Evolutionary conservation across 345 rosid genomes (phyloP).

Genomic region (Euclidium syriacum): DNA sequence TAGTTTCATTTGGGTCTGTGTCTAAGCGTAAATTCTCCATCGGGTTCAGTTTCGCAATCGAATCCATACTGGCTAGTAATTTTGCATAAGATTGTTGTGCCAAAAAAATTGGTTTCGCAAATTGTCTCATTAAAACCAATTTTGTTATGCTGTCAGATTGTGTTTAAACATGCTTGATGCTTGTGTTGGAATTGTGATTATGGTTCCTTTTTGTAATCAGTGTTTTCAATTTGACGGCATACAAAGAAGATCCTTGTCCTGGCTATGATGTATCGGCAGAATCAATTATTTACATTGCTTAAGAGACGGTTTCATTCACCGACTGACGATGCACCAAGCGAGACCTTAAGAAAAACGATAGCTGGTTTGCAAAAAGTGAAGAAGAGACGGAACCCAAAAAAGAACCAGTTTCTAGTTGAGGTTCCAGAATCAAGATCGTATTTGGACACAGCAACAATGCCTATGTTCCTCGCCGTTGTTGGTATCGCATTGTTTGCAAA

Average conservation of each 20-base stretch:
- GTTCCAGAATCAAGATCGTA: conserved; percentile 47
- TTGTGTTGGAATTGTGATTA: no score
- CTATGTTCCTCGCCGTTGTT: conserved; percentile 50
- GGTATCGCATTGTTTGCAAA: conserved; percentile 54
- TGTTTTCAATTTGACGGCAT: neutral
- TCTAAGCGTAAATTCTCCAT: neutral
- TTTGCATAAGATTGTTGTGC: neutral
- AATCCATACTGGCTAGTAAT: no score
- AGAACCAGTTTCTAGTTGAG: conserved; percentile 49
- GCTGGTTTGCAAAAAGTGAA: conserved; percentile 40
- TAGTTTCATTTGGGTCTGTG: neutral
- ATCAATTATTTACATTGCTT: conserved; percentile 10
- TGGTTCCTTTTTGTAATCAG: no score
- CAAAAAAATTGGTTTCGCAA: neutral
- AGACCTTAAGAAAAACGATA: conserved; percentile 46
- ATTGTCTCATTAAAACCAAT: neutral
- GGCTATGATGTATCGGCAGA: conserved; percentile 28
- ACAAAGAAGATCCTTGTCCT: neutral
- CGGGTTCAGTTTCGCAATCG: neutral
- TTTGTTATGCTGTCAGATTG: neutral
- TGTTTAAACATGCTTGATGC: neutral
- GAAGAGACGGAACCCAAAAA: conserved; percentile 35
- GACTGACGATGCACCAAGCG: conserved; percentile 38
- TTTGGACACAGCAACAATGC: conserved; percentile 62
- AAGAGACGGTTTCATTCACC: conserved; percentile 34